Evolutionary conservation across 805 yeast species (phyloP).

Genomic region (Cyberlindnera maritima): DNA sequence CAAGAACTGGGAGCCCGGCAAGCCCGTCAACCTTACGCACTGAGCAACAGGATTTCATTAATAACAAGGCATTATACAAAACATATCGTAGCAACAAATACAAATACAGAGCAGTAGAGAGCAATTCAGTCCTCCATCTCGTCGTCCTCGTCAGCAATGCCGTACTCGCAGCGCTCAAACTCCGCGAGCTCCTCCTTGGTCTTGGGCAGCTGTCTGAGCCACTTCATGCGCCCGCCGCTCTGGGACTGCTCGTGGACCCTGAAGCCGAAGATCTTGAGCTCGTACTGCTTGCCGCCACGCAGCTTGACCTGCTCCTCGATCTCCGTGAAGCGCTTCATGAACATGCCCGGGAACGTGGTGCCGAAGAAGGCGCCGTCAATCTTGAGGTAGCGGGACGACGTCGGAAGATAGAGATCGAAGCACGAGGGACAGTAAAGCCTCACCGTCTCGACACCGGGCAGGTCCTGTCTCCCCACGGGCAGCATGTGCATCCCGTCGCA

Average conservation of each 20-base stretch:
- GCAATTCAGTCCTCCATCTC: constrained; percentile 12
- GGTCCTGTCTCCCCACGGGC: constrained; percentile 89
- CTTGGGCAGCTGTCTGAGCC: constrained; percentile 82
- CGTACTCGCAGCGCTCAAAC: constrained; percentile 61
- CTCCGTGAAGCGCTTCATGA: constrained; percentile 89
- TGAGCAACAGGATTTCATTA: neutral
- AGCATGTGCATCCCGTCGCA: constrained; percentile 89
- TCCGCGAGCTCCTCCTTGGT: constrained; percentile 61
- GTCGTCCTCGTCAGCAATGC: constrained; percentile 24
- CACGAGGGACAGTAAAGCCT: constrained; percentile 94
- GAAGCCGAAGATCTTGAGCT: constrained; percentile 86
- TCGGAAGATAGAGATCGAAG: constrained; percentile 85
- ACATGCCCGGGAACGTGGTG: constrained; percentile 90
- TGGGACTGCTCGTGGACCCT: constrained; percentile 67
- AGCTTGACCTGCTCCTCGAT: constrained; percentile 71
- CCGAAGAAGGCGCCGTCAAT: constrained; percentile 98
- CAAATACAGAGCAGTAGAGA: too few relatives aligned
- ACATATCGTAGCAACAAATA: too few relatives aligned
- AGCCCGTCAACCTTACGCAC: constrained; percentile 13
- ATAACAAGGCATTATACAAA: neutral
- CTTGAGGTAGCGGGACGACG: constrained; percentile 79
- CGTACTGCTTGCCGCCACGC: constrained; percentile 45
- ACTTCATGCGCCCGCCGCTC: constrained; percentile 92
- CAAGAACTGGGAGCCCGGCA: constrained; percentile 59
- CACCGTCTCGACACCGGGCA: constrained; percentile 89